Evolutionary conservation across 306 rosid genomes (phyloP), one percentile per base, ranked within the genome.

Genomic region (Casuarina cunninghamiana): DNA sequence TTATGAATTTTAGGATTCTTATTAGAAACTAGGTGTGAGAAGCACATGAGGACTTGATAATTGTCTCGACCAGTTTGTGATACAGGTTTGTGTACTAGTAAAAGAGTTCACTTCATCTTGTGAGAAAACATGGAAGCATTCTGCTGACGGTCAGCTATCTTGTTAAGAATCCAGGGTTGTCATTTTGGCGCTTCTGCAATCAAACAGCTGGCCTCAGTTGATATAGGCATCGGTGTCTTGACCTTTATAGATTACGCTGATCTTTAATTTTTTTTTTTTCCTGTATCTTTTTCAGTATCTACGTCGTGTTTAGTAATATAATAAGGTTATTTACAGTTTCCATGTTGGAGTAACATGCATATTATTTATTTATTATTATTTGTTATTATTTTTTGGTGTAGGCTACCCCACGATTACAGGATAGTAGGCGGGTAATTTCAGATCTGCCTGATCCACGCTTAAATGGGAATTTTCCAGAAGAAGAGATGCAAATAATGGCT

Each of bases 401-500:
- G 99, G 99, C 97, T 57, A 80, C 90, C 19, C 84, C 97, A 70
- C 91, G 87, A 26, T 88, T 95, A 73, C 92, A 75, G 63, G 97
- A 93, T 68, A 87, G 91, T 62, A 82, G 84, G 77, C 90, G 90
- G 78, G 89, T 91, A 77, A 81, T 86, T 26, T 77, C 72, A 0
- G 97, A 94, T 80, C 80, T 94, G 83, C 84, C 81, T 7, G 97
- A 95, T 77, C 97, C 93, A 4, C 78, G 66, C 78, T 86, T 95
- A 84, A 80, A 84, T 44, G 94, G 97, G 65, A 80, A 88, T 69
- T 93, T 87, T 83, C 97, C 93, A 8, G 88, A 81, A 84, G 93
- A 91, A 71, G 99, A 95, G 86, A 74, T 95, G 91, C 93, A 88
- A 42, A 83, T 95, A 86, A 89, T 95, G 97, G 97, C 97, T 74